Evolutionary conservation across 1,284 basidiomycete genomes (phyloP).

Genomic region (Ceratobasidium sp.): DNA sequence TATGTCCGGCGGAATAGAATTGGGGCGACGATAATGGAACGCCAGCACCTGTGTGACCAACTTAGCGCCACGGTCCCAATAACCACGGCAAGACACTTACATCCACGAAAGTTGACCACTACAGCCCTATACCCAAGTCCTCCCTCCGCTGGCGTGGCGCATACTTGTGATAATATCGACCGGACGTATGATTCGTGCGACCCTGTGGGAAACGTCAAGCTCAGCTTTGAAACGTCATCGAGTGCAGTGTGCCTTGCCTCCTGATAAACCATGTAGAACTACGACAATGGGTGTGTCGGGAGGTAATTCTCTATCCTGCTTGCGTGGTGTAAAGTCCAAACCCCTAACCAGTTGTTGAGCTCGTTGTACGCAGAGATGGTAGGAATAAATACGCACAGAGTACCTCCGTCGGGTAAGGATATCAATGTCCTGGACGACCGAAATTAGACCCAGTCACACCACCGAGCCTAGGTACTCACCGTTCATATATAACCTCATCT

Average conservation of each 20-base stretch:
- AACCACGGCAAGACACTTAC: conserved; percentile 57
- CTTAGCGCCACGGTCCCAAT: conserved; percentile 37
- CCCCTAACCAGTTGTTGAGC: conserved; percentile 55
- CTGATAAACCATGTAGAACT: conserved; percentile 85
- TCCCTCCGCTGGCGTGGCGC: conserved; percentile 69
- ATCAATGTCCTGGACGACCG: conserved; percentile 59
- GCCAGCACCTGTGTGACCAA: conserved; percentile 73
- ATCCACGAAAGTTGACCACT: conserved; percentile 92
- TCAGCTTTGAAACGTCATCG: background rate
- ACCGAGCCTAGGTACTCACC: conserved; percentile 53
- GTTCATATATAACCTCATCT: conserved; percentile 72
- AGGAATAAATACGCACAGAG: conserved; percentile 57
- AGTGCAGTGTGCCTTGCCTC: conserved; percentile 59
- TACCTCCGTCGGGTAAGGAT: conserved; percentile 71
- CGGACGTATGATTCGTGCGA: conserved; percentile 90
- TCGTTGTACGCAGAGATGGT: conserved; percentile 14
- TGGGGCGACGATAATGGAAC: conserved; percentile 57
- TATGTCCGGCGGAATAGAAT: conserved; percentile 86
- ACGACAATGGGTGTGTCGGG: conserved; percentile 81
- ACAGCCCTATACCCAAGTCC: conserved; percentile 87
- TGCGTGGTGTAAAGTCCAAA: conserved; percentile 71
- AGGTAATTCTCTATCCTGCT: conserved; percentile 57
- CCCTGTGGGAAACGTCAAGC: conserved; percentile 54
- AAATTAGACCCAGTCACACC: conserved; percentile 14
- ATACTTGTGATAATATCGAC: conserved; percentile 74